Evolutionary conservation across 2,329 filamentous ascomycete genomes (phyloP).

Genomic region (Capronia coronata): DNA sequence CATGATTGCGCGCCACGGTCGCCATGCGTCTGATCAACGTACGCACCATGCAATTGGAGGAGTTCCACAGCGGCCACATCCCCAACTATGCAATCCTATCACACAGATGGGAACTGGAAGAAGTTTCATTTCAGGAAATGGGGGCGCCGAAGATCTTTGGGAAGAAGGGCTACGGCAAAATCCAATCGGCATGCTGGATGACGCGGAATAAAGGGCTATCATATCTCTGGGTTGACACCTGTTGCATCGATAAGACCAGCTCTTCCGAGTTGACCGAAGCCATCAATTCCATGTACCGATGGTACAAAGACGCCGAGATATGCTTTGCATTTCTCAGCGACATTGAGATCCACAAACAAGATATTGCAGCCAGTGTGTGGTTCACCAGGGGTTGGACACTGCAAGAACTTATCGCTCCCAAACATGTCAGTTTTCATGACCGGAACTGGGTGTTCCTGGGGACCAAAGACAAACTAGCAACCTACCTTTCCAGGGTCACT

Average conservation of each 20-base stretch:
- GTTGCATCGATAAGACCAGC: conserved; percentile 37
- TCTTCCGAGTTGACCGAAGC: conserved; percentile 35
- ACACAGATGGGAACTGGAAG: conserved; percentile 28
- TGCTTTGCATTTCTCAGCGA: conserved; percentile 34
- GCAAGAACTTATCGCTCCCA: conserved; percentile 30
- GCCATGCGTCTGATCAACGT: conserved; percentile 25
- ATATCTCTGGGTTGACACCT: conserved; percentile 38
- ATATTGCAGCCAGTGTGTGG: conserved; percentile 28
- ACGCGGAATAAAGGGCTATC: conserved; percentile 28
- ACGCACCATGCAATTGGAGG: conserved; percentile 19
- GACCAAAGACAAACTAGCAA: conserved; percentile 19
- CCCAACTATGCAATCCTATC: conserved; percentile 29
- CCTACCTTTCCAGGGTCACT: conserved; percentile 29
- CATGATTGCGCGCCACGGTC: too few relatives aligned
- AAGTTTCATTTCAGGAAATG: conserved; percentile 27
- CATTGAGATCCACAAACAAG: conserved; percentile 29
- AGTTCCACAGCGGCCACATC: conserved; percentile 12
- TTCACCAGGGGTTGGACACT: conserved; percentile 31
- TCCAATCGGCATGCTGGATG: conserved; percentile 25
- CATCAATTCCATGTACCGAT: conserved; percentile 31
- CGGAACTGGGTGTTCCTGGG: conserved; percentile 17
- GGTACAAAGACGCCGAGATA: conserved; percentile 33
- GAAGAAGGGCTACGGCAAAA: conserved; percentile 29
- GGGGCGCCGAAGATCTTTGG: conserved; percentile 4
- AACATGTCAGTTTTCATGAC: conserved; percentile 26